Evolutionary conservation across 139 green algal species (phyloP).

Genomic region (Chlorella sp.): DNA sequence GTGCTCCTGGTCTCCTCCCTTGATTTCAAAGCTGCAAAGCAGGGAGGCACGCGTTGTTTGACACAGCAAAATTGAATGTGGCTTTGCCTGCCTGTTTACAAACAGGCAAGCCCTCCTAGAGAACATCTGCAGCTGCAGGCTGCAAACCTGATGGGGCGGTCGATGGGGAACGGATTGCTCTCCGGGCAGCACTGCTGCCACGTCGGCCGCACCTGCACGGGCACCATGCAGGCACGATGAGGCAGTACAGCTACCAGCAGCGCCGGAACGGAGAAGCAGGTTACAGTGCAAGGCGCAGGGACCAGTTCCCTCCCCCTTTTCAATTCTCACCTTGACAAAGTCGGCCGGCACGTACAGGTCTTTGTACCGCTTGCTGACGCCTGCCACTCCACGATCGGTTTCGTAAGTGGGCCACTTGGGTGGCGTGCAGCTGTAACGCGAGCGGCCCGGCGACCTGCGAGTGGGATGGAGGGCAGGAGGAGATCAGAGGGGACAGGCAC

Average conservation of each 20-base stretch:
- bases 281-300: too few species aligned
- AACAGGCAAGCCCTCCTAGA: too few species aligned
- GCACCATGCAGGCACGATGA: neutral
- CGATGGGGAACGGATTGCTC: neutral
- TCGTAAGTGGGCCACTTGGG: conserved; percentile 54
- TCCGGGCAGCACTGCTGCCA: conserved; percentile 25
- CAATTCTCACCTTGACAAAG: conserved; percentile 48
- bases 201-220: neutral
- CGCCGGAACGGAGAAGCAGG: too few species aligned
- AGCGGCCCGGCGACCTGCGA: conserved; percentile 1
- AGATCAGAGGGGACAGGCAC: too few species aligned
- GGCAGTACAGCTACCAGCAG: too few species aligned
- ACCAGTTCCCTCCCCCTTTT: too few species aligned
- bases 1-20: neutral
- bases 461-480: neutral
- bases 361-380: conserved; percentile 68
- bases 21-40: neutral
- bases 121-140: neutral
- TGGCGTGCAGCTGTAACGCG: conserved; percentile 50
- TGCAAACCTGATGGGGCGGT: neutral
- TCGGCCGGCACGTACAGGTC: conserved; percentile 70
- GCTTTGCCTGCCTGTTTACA: too few species aligned
- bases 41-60: too few species aligned
- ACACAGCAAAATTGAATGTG: too few species aligned
- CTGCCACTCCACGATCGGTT: conserved; percentile 44